phyloP scores from a whole-genome alignment of 164 flowering plant species.

The Kalanchoe fedtschenkoi region DNA sequence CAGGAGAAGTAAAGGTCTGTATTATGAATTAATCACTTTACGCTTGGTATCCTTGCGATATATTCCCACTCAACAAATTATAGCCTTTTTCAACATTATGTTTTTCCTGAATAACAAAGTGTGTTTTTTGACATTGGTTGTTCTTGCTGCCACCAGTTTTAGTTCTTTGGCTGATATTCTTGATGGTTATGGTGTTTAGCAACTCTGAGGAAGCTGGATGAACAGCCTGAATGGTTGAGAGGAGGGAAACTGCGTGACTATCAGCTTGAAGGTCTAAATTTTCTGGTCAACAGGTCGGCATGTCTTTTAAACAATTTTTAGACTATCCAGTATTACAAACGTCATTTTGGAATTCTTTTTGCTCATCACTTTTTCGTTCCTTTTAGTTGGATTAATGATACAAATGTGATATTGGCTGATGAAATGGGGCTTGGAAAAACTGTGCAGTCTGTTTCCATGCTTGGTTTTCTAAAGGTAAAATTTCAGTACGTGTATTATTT shows the following conservation, averaged over 20 bases:
- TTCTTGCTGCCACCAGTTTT: background rate
- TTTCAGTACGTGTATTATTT: no score
- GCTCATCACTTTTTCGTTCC: conserved; percentile 12
- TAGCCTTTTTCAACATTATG: no score
- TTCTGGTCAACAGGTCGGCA: conserved; percentile 85
- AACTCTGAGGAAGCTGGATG: conserved; percentile 91
- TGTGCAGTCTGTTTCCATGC: conserved; percentile 97
- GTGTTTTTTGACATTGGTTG: background rate
- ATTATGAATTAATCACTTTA: background rate
- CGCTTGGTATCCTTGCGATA: no score
- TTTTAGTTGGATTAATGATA: conserved; percentile 94
- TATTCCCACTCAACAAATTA: no score
- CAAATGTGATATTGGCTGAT: conserved; percentile 98
- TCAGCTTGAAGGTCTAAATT: conserved; percentile 97
- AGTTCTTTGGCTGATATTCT: background rate
- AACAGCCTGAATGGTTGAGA: conserved; percentile 93
- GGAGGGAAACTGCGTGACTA: conserved; percentile 96
- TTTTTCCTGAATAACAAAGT: background rate
- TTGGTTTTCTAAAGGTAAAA: conserved; percentile 87
- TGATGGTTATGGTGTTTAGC: conserved; percentile 27
- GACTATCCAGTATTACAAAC: background rate
- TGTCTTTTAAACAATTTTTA: background rate
- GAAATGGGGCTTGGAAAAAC: conserved; percentile 99
- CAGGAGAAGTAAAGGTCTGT: conserved; percentile 79
- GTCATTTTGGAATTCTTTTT: background rate